Conservation (phyloP, 176 grass and related monocot genomes). For the Triticum dicoccoides region DNA sequence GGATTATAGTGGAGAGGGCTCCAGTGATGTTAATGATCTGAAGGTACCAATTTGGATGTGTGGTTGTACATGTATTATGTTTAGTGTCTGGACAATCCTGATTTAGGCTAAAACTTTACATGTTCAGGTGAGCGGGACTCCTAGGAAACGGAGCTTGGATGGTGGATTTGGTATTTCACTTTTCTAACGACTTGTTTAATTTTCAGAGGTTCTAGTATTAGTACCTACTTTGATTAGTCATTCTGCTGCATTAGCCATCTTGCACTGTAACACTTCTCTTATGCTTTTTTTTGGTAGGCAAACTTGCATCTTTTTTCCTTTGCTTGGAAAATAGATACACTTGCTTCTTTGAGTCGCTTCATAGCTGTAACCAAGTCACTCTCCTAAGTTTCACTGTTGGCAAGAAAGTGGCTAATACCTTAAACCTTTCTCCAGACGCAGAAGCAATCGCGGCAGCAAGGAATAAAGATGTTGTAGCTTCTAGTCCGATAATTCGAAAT, state of each 20-base stretch:
- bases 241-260: constrained; percentile 11
- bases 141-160: constrained; percentile 53
- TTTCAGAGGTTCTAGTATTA: neutral
- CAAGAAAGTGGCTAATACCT: constrained; percentile 26
- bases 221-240: constrained; percentile 8
- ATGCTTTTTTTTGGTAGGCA: neutral
- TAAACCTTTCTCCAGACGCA: constrained; percentile 33
- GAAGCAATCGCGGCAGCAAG: constrained; percentile 53
- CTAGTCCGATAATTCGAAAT: constrained; percentile 45
- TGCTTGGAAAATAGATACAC: neutral
- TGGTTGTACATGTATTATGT: neutral
- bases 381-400: constrained; percentile 22
- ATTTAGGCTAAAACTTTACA: neutral
- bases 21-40: constrained; percentile 64
- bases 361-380: constrained; percentile 1
- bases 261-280: neutral
- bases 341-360: neutral
- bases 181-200: neutral
- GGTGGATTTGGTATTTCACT: constrained; percentile 46
- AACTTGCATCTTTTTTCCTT: constrained; percentile 5
- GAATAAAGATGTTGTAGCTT: constrained; percentile 31
- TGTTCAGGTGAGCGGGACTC: constrained; percentile 41
- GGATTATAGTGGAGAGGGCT: constrained; percentile 76
- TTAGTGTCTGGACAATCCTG: neutral
- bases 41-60: constrained; percentile 31